Evolutionary conservation across 1,139 yeast genomes (phyloP), one percentile per base, ranked within the genome.

Genomic region (Candida albicans): DNA sequence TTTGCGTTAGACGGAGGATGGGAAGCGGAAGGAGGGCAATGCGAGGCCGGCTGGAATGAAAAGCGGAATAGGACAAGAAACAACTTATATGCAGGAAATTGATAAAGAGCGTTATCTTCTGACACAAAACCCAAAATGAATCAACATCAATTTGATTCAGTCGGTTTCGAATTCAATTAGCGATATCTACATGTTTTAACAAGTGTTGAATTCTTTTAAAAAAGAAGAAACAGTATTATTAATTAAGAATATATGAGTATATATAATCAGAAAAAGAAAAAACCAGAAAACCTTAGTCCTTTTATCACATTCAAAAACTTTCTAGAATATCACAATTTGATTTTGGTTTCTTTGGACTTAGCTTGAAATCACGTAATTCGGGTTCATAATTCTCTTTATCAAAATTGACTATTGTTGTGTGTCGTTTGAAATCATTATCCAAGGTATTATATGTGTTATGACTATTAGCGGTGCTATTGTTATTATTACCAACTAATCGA

Each of bases 401-500:
- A 5, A 39, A 12, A 6, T 25, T 28, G 18, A 25, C 14, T 15
- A 25, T 37, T 8, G 35, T 35, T 14, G 27, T 32, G n/a, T 34
- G 14, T 42, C 40, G 30, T 15, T 30, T 37, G 15, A 22, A 37
- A 13, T 37, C 40, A 22, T 25, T 14, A 13, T 37, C 40, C 12
- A 30, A 13, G 2, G 35, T 24, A 13, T 24, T 37, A 12, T 12
- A 22, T 13, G 13, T 31, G 24, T 31, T 30, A 14, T 12, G 26
- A 14, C 39, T 26, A 15, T 39, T 32, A 18, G 22, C 5, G 22
- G 22, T 18, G 13, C 33, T 37, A 14, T 40, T 40, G 14, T 43
- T 35, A 39, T 44, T 62, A 63, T 43, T 39, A 35, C 72, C 79
- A 14, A 70, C 76, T 37, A 74, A 55, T 39, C 75, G 72, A 31